Conservation (phyloP, 768 basidiomycete species). For the Rhodotorula paludigena region DNA sequence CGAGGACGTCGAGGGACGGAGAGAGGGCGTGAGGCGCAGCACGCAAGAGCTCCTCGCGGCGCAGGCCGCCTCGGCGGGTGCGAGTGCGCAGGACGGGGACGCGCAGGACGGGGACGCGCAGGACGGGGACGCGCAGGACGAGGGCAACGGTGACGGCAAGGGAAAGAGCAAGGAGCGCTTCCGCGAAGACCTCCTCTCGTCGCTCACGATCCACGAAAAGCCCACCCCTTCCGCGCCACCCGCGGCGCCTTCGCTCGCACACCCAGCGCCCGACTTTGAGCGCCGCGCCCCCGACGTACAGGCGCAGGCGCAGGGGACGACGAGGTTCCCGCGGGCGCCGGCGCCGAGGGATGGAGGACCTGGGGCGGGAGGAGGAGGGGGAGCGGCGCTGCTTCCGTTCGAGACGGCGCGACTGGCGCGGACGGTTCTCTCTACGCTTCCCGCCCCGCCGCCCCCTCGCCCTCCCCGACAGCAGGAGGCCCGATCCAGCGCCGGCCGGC, state of each 20-base stretch:
- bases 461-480: not conserved
- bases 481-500: not conserved
- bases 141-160: too few species aligned
- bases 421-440: constrained; percentile 14
- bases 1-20: constrained; percentile 25
- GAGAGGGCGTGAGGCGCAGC: not conserved
- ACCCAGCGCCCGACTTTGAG: constrained; percentile 15
- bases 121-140: too few species aligned
- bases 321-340: not conserved
- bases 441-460: not conserved
- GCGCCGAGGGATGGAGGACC: too few species aligned
- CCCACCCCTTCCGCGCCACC: not conserved
- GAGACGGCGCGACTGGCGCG: constrained; percentile 4
- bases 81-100: too few species aligned
- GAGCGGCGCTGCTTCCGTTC: constrained; percentile 22
- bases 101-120: too few species aligned
- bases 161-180: not conserved
- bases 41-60: constrained; percentile 5
- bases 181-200: constrained; percentile 5
- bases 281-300: constrained; percentile 6
- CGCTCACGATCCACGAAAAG: constrained; percentile 21
- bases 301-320: not conserved
- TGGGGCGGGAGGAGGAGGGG: too few species aligned
- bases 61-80: not conserved
- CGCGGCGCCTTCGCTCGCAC: not conserved